phyloP scores from a whole-genome alignment of 805 yeast species.

The Pichia nanzhaoensis region DNA sequence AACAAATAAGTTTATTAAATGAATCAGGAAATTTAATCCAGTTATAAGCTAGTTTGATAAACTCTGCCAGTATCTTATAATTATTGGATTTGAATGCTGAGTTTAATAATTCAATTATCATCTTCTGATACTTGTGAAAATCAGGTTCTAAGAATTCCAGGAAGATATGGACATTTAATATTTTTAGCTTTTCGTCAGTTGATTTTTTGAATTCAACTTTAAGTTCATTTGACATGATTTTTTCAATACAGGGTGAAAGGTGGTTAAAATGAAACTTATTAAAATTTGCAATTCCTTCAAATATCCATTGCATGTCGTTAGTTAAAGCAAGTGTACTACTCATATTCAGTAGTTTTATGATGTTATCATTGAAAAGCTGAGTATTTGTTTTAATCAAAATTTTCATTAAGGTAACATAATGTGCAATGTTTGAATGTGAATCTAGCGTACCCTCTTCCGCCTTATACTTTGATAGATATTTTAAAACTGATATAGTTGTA shows the following conservation, averaged over 20 bases:
- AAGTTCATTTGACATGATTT: background rate
- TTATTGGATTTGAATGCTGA: background rate
- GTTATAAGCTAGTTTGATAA: background rate
- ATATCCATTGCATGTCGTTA: conserved; percentile 7
- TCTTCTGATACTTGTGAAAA: background rate
- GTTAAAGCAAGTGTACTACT: background rate
- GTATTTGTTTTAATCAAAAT: background rate
- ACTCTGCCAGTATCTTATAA: background rate
- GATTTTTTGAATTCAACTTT: background rate
- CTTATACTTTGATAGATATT: background rate
- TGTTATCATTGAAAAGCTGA: background rate
- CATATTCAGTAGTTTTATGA: background rate
- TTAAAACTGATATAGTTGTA: background rate
- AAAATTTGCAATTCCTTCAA: conserved; percentile 2
- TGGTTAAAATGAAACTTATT: background rate
- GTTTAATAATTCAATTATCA: background rate
- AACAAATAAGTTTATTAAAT: background rate
- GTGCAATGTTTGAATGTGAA: background rate
- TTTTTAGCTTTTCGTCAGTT: background rate
- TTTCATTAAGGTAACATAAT: background rate
- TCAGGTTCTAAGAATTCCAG: conserved; percentile 3
- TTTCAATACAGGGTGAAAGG: background rate
- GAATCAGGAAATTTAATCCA: background rate
- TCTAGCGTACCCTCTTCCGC: background rate
- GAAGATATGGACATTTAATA: background rate